Conservation (phyloP, 2,329 filamentous ascomycete genomes). For the Fusarium nisikadoi region DNA sequence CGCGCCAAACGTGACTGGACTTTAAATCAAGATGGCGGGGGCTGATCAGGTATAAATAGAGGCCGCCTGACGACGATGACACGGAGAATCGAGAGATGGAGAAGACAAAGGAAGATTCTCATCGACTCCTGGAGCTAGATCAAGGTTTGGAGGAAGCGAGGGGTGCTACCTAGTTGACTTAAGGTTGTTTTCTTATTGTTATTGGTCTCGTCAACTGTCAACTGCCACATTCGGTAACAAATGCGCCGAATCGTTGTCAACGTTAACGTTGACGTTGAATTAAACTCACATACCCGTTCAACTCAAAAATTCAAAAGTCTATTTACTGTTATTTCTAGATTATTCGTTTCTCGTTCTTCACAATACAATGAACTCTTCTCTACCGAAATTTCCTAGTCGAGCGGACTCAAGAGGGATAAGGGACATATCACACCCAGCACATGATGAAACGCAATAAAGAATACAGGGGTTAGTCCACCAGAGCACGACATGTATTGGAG, state of each 20-base stretch:
- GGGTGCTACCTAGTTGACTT: neutral
- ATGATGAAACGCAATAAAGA: neutral
- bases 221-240: conserved; percentile 27
- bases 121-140: neutral
- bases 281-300: neutral
- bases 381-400: neutral
- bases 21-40: conserved; percentile 35
- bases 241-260: conserved; percentile 24
- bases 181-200: conserved; percentile 10
- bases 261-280: neutral
- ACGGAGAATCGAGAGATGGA: neutral
- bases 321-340: neutral
- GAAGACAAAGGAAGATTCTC: neutral
- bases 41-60: conserved; percentile 2
- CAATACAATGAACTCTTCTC: neutral
- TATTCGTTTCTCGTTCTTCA: neutral
- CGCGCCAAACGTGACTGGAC: conserved; percentile 34
- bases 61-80: neutral
- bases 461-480: conserved; percentile 11
- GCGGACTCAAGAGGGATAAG: neutral
- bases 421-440: neutral
- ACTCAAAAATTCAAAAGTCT: neutral
- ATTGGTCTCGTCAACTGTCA: conserved; percentile 13
- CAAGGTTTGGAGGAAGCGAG: neutral
- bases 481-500: neutral